Evolutionary conservation across 75 land plant species (phyloP), one percentile per base, ranked within the genome.

Genomic region (Isoetes taiwanensis): DNA sequence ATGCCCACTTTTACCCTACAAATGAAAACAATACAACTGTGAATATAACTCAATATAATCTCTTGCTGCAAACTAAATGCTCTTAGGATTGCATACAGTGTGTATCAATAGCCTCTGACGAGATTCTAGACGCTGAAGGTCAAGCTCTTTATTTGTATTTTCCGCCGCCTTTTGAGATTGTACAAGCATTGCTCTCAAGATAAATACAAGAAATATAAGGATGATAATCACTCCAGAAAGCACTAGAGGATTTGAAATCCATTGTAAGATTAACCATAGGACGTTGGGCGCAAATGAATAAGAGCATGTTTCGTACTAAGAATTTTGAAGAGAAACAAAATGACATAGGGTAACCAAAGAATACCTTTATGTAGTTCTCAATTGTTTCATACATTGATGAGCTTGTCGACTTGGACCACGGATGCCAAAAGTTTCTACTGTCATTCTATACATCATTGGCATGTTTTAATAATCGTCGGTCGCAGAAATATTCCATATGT

Each of bases 401-500:
- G 32, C 26, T 25, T 63, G 32, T 19, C 19, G 29, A 6, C 63
- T 62, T 14, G 72, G 72, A 0, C 72, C 72, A 57, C 72, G 63
- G 12, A 63, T 28, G 19, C 59, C 72, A 32, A 35, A 57, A 57
- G 61, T 57, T 0, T 53, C 26, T 1, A 24, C 28, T 12, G 50
- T 53, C 16, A 56, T 26, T 0, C 43, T 32, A 3, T 48, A 32
- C 0, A 46, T 23, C 24, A 57, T 41, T 35, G 72, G 72, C 14
- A 70, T 43, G 27, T 52, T 63, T 21, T 54, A 63, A 19, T 63
- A 54, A 62, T 48, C 6, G 63, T 19, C 1, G 67, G 46, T 10
- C 56, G 26, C 29, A 70, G 26, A 14, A 70, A 54, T 17, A 70
- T 26, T 3, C 67, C 72, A 62, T 70, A 65, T 2, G 67, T 63